Evolutionary conservation across 2,329 filamentous ascomycete species (phyloP), one percentile per base, ranked within the genome.

Genomic region (Helicocarpus griseus): DNA sequence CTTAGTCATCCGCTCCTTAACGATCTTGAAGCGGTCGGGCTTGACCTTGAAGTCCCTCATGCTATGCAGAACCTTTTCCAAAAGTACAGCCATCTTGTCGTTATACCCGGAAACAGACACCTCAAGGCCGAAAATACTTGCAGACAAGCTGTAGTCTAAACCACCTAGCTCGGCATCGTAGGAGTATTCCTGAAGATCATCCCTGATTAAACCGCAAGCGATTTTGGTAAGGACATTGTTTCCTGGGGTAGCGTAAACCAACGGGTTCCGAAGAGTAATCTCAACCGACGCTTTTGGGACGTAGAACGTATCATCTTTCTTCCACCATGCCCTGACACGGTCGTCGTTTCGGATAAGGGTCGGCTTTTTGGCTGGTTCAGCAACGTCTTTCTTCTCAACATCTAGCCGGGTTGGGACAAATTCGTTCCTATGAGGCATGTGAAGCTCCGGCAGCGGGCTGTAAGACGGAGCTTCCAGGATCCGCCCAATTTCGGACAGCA

Each of bases 231-330:
- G 89, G 54, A 94, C 82, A 29, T 81, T 77, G 55, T 86, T 90
- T 52, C 86, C 83, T 1, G 89, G 86, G 4, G 87, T 89, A 1
- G 87, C 79, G 65, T 82, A 83, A n/a, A 87, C 82, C 43, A 95
- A 70, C 0, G 89, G 86, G 53, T 85, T 95, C 60, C 84, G 81
- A 58, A 94, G 77, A 59, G 84, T 88, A 57, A 95, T 81, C 57
- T 89, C 80, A 17, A 97, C 74, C 53, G 89, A 93, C 3, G 88
- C 93, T 68, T 95, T 95, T 7, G 93, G 93, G 8, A 97, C 93
- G 90, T 91, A 97, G 69, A 97, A 98, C 0, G 85, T 89, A 61
- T 98, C 93, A 62, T 98, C 93, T 71, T 97, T 97, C 75, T 98
- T 98, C 76, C 84, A 96, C 93, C 93, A 98, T 2, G 88, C 85